Percentiles rank a stretch among this genome's conserved stretches.
These are phyloP conservation scores for Torulaspora franciscae DNA, from an alignment of 805 yeast species.

Conservation along the genomic window DNA sequence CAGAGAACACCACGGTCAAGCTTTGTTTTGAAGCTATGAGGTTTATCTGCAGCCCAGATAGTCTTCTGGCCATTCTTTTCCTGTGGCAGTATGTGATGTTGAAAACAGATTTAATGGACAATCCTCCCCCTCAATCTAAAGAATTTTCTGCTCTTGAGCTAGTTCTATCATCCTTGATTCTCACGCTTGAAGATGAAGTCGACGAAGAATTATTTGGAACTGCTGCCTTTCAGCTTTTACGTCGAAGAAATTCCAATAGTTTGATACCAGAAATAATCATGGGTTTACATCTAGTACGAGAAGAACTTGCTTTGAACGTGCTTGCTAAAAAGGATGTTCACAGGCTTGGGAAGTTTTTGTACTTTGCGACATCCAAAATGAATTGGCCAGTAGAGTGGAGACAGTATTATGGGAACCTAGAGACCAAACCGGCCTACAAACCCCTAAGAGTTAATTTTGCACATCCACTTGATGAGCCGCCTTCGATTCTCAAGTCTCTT, in stretches of 20 bases:
- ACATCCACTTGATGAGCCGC: constrained; percentile 35
- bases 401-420: constrained; percentile 42
- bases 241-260: constrained; percentile 39
- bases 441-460: constrained; percentile 17
- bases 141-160: constrained; percentile 10
- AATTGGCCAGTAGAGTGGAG: constrained; percentile 71
- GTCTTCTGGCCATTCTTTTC: constrained; percentile 18
- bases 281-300: constrained; percentile 70
- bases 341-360: constrained; percentile 49
- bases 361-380: constrained; percentile 60
- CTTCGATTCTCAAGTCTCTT: constrained; percentile 41
- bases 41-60: constrained; percentile 17
- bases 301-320: constrained; percentile 62
- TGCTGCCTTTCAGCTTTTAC: constrained; percentile 18
- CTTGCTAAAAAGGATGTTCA: constrained; percentile 37
- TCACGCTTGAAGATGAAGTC: not conserved
- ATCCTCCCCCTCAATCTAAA: not conserved
- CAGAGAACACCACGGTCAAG: constrained; percentile 11
- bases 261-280: constrained; percentile 58
- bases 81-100: constrained; percentile 22
- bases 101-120: not conserved
- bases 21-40: constrained; percentile 22
- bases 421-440: not conserved
- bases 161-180: constrained; percentile 12
- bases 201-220: constrained; percentile 7